phyloP scores from a whole-genome alignment of 1,284 basidiomycete species.

The Pyrrhoderma noxium region DNA sequence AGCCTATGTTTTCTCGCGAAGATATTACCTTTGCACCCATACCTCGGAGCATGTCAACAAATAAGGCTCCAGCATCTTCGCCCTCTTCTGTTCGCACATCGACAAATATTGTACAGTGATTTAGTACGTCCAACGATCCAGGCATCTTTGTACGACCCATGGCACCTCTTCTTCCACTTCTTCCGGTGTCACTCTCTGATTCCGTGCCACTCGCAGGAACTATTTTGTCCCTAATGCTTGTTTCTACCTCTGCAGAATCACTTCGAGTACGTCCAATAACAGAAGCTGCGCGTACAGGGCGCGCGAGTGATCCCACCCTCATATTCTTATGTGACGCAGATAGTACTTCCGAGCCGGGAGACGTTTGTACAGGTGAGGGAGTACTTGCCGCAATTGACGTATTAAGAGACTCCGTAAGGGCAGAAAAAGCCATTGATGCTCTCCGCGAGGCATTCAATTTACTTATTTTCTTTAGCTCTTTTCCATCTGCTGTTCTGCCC shows the following conservation, averaged over 20 bases:
- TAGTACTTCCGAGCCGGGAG: background rate
- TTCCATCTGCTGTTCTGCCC: slow-evolving; percentile 6
- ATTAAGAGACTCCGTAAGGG: slow-evolving; percentile 34
- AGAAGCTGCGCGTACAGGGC: slow-evolving; percentile 12
- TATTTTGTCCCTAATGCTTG: background rate
- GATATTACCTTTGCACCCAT: slow-evolving; percentile 75
- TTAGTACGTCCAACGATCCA: slow-evolving; percentile 41
- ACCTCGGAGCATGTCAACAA: slow-evolving; percentile 75
- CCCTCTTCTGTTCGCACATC: slow-evolving; percentile 85
- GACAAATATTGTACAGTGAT: slow-evolving; percentile 80
- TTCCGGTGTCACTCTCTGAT: slow-evolving; percentile 6
- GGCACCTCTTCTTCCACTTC: slow-evolving; percentile 6
- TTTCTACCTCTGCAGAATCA: background rate
- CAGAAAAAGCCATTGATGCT: slow-evolving; percentile 50
- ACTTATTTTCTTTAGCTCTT: slow-evolving; percentile 17
- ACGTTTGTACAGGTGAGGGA: background rate
- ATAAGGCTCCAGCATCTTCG: slow-evolving; percentile 77
- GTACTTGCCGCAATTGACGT: slow-evolving; percentile 30
- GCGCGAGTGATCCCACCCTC: background rate
- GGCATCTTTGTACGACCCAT: slow-evolving; percentile 23
- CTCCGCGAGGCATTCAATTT: slow-evolving; percentile 40
- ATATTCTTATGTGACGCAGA: background rate
- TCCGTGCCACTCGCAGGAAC: background rate
- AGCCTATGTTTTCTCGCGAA: background rate
- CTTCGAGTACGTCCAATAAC: slow-evolving; percentile 1